These are phyloP conservation scores for Corylus avellana DNA, from an alignment of 306 rosid species.

Conservation along the genomic window DNA sequence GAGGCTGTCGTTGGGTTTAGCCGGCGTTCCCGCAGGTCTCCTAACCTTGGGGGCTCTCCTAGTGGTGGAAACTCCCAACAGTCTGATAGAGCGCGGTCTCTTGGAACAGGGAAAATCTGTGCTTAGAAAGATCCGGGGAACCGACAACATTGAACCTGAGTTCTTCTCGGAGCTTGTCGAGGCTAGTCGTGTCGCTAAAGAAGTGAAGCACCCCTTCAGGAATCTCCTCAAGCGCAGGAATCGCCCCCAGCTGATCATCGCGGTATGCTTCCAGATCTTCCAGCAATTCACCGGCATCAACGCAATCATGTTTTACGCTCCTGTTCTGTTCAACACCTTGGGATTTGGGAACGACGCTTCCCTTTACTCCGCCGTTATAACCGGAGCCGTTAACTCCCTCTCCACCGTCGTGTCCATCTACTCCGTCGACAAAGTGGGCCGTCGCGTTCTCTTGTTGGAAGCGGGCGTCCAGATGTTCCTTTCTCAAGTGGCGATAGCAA, in stretches of 20 bases:
- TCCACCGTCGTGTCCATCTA: conserved; percentile 72
- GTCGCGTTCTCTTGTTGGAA: conserved; percentile 60
- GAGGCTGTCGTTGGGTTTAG: conserved; percentile 86
- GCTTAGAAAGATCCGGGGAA: conserved; percentile 69
- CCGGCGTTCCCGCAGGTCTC: conserved; percentile 74
- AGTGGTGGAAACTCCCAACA: conserved; percentile 89
- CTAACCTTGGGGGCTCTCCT: conserved; percentile 69
- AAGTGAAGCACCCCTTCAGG: conserved; percentile 77
- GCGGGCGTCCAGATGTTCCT: conserved; percentile 81
- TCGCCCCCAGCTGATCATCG: conserved; percentile 75
- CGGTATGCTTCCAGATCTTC: conserved; percentile 76
- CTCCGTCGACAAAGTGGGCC: conserved; percentile 69
- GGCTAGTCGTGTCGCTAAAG: conserved; percentile 68
- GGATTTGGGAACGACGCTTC: conserved; percentile 74
- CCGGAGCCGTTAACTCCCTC: conserved; percentile 69
- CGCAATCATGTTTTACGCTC: conserved; percentile 92
- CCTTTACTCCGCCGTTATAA: conserved; percentile 74
- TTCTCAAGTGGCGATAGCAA: conserved; percentile 62
- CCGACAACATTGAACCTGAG: conserved; percentile 71
- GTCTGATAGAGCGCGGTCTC: conserved; percentile 81
- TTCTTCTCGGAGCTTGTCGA: conserved; percentile 62
- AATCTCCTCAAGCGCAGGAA: conserved; percentile 62
- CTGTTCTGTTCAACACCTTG: conserved; percentile 66
- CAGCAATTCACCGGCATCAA: conserved; percentile 92
- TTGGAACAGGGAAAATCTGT: conserved; percentile 73